Evolutionary conservation across 129 eudicot species (phyloP).

Genomic region (Chrysanthemum lavandulifolium): DNA sequence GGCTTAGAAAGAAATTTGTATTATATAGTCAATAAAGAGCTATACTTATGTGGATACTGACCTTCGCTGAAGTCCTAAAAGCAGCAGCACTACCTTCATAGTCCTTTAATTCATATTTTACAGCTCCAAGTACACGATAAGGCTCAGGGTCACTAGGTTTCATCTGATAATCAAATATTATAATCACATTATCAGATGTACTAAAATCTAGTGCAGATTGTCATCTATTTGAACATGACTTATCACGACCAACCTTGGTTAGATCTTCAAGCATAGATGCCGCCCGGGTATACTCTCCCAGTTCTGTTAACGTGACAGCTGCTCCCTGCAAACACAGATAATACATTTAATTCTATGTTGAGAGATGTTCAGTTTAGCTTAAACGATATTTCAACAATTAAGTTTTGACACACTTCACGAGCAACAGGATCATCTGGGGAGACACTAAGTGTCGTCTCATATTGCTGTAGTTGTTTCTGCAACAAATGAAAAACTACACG

Average conservation of each 20-base stretch:
- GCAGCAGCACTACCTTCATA: slow-evolving; percentile 87
- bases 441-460: slow-evolving; percentile 54
- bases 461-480: slow-evolving; percentile 76
- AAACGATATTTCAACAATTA: too few relatives aligned
- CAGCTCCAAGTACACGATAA: slow-evolving; percentile 86
- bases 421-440: slow-evolving; percentile 81
- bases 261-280: slow-evolving; percentile 72
- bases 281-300: slow-evolving; percentile 73
- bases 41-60: slow-evolving; percentile 27
- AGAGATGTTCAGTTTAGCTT: too few relatives aligned
- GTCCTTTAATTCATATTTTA: slow-evolving; percentile 74
- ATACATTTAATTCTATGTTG: too few relatives aligned
- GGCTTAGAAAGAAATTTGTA: background rate
- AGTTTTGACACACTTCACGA: slow-evolving; percentile 80
- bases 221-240: slow-evolving; percentile 9
- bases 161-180: slow-evolving; percentile 45
- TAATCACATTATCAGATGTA: slow-evolving; percentile 13
- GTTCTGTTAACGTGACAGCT: slow-evolving; percentile 75
- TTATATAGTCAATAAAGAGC: too few relatives aligned
- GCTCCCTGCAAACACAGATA: slow-evolving; percentile 58
- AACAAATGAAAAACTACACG: slow-evolving; percentile 17
- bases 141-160: slow-evolving; percentile 76
- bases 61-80: slow-evolving; percentile 70
- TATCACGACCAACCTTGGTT: slow-evolving; percentile 53
- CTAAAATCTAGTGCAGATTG: background rate